phyloP scores from a whole-genome alignment of 2,329 filamentous ascomycete genomes.

The Fusarium falciforme region DNA sequence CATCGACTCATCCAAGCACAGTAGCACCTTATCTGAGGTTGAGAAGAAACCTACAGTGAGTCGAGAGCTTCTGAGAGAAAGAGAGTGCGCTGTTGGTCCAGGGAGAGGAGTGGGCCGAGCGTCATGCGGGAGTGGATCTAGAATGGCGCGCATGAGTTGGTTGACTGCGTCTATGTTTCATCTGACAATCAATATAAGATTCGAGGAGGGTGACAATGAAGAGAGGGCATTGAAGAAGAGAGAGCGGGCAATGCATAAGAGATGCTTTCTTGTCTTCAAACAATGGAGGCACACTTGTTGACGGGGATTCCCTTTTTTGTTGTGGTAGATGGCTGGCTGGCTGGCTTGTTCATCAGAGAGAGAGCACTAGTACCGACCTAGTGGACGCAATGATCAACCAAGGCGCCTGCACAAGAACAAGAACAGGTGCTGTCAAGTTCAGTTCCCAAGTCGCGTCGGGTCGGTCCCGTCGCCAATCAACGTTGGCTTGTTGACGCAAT shows the following conservation, averaged over 20 bases:
- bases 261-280: background rate
- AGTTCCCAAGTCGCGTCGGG: background rate
- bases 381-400: slow-evolving; percentile 21
- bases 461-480: slow-evolving; percentile 21
- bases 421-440: background rate
- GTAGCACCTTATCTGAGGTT: slow-evolving; percentile 41
- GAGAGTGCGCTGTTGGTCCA: background rate
- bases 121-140: slow-evolving; percentile 10
- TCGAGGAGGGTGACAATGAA: slow-evolving; percentile 7
- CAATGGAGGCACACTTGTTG: background rate
- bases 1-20: slow-evolving; percentile 30
- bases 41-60: background rate
- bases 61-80: background rate
- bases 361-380: background rate
- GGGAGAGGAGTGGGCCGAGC: slow-evolving; percentile 1
- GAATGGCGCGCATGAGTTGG: slow-evolving; percentile 21
- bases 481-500: slow-evolving; percentile 5
- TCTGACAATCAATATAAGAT: slow-evolving; percentile 13
- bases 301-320: background rate
- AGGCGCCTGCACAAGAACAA: background rate
- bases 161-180: slow-evolving; percentile 32
- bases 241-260: background rate
- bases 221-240: background rate
- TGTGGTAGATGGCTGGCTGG: background rate
- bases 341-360: background rate